A percentile compares a stretch with the other conserved stretches of the same genome.
Evolutionary conservation across 345 rosid genomes (phyloP).

Genomic region (Arabis alpina): DNA sequence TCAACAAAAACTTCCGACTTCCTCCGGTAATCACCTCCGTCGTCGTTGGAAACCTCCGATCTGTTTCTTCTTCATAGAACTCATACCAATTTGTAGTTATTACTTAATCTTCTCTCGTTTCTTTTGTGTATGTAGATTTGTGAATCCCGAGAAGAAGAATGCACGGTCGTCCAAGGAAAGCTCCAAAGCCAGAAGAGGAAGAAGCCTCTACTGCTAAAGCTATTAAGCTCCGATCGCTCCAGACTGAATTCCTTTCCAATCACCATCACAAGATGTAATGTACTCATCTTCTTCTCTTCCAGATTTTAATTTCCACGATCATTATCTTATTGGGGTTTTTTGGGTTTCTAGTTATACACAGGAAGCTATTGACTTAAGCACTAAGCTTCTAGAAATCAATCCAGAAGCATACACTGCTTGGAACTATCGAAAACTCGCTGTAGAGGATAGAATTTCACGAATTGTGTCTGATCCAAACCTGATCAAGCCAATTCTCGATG

Average conservation of each 20-base stretch:
- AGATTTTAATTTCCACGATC: not conserved
- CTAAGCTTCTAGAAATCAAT: slow-evolving; percentile 79
- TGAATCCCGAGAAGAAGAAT: slow-evolving; percentile 42
- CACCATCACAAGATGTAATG: slow-evolving; percentile 80
- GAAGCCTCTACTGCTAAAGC: slow-evolving; percentile 77
- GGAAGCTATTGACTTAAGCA: slow-evolving; percentile 80
- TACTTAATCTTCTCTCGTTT: too few relatives aligned
- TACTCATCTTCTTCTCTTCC: slow-evolving; percentile 30
- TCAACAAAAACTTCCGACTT: too few relatives aligned
- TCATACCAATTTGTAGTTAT: too few relatives aligned
- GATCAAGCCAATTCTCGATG: slow-evolving; percentile 60
- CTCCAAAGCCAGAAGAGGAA: slow-evolving; percentile 63
- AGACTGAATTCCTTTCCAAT: slow-evolving; percentile 62
- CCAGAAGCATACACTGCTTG: slow-evolving; percentile 89
- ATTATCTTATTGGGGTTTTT: not conserved
- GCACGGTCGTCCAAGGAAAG: slow-evolving; percentile 91
- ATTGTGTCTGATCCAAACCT: slow-evolving; percentile 50
- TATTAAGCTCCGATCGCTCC: slow-evolving; percentile 67
- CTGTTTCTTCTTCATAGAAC: too few relatives aligned
- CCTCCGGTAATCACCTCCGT: too few relatives aligned
- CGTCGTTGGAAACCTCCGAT: too few relatives aligned
- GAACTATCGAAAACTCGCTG: slow-evolving; percentile 90
- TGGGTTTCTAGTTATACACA: slow-evolving; percentile 60
- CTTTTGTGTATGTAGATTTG: too few relatives aligned
- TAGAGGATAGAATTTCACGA: slow-evolving; percentile 51